Evolutionary conservation across 2,329 filamentous ascomycete species (phyloP), one percentile per base, ranked within the genome.

Genomic region (Plectosphaerella sp.): DNA sequence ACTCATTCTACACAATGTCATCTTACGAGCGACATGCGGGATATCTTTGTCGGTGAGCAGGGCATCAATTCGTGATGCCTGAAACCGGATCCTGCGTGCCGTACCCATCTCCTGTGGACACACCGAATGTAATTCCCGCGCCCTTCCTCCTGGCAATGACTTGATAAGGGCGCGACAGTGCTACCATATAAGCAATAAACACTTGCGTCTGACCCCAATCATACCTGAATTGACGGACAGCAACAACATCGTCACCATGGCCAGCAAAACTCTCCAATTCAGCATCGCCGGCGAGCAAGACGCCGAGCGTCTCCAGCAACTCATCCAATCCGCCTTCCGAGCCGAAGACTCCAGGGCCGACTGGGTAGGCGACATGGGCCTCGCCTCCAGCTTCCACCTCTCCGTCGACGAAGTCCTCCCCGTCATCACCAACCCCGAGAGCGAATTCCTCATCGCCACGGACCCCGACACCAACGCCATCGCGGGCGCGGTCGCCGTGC

Each of bases 261-360:
- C 60, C 37, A 36, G 28, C 50, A 36, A 8, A 11, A 50, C 49
- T 15, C 63, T 72, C 22, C 53, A 62, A 9, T 75, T 73, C 52
- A 72, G 70, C 50, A 46, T 61, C 35, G 73, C 72, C 47, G 69
- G 61, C 8, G 41, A 52, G 7, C 60, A 68, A 3, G 71, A 75
- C 51, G 72, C 67, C 1, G 48, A 55, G 1, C 62, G 55, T 7
- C 50, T 75, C 24, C 69, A 70, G 25, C 52, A 63, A 15, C 62
- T 75, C 1, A 65, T 73, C 1, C 62, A 75, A 48, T 57, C 64
- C 12, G 70, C 72, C 0, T 75, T 75, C 46, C 70, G 69, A 35
- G 62, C 70, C 45, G 61, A 66, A 3, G 72, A 74, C 42, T 67
- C 54, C 53, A 60, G 71, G 47, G 52, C 63, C 50, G 54, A 60